Percentiles rank a stretch among this genome's conserved stretches.
Conservation (phyloP, 139 green algal species). For the Micromonas commoda region DNA sequence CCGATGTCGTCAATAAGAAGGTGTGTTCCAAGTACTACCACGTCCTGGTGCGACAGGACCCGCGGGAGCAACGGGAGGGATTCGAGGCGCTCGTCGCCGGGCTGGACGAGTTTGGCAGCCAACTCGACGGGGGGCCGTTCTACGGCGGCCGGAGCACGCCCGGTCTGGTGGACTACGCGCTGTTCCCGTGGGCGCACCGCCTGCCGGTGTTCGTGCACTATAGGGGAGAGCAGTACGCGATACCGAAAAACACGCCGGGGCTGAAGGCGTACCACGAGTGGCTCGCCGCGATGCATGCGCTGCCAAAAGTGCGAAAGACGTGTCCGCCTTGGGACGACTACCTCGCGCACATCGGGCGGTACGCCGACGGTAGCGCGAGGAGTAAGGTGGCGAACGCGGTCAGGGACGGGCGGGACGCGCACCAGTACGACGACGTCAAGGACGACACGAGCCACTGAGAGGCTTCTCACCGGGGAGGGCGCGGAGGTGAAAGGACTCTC, state of each 20-base stretch:
- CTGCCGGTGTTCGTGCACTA: constrained; percentile 28
- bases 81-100: constrained; percentile 28
- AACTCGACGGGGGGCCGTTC: background rate
- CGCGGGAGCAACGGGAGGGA: constrained; percentile 17
- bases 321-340: constrained; percentile 20
- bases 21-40: constrained; percentile 28
- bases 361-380: constrained; percentile 23
- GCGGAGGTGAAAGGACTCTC: no score
- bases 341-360: constrained; percentile 23
- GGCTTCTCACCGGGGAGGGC: background rate
- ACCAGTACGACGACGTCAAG: constrained; percentile 23
- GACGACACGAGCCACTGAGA: constrained; percentile 7
- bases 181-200: constrained; percentile 29
- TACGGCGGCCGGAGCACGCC: background rate
- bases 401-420: background rate
- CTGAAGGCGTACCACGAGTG: constrained; percentile 18
- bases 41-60: constrained; percentile 29
- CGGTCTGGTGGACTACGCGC: constrained; percentile 18
- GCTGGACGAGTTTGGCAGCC: constrained; percentile 1
- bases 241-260: background rate
- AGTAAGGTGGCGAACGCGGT: constrained; percentile 30
- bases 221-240: constrained; percentile 13
- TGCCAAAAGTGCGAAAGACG: background rate
- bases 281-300: background rate
- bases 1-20: constrained; percentile 26